A percentile compares a stretch with the other conserved stretches of the same genome.
These are phyloP conservation scores for Pholiota microspora DNA, from an alignment of 768 basidiomycete genomes.

Conservation along the genomic window DNA sequence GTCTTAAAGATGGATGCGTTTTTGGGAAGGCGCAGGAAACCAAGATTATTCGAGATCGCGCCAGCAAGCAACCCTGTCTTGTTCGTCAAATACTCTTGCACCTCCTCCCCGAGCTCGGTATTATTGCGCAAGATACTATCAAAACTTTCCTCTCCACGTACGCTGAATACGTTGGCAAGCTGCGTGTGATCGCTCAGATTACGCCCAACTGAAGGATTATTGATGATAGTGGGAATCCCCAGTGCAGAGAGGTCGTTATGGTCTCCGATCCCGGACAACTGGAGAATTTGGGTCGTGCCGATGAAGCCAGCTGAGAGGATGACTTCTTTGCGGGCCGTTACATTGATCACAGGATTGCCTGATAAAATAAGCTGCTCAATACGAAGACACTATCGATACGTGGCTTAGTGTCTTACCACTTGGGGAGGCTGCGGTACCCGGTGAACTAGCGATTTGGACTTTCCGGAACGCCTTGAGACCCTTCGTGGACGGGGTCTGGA, in stretches of 20 bases:
- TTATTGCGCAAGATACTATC: constrained; percentile 23
- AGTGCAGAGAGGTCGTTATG: constrained; percentile 27
- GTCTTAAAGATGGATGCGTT: constrained; percentile 23
- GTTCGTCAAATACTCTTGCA: constrained; percentile 24
- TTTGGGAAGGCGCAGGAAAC: constrained; percentile 25
- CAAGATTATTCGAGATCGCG: constrained; percentile 25
- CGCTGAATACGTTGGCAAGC: constrained; percentile 22
- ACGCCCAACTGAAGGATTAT: constrained; percentile 40
- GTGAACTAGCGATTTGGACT: constrained; percentile 14
- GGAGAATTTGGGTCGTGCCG: constrained; percentile 29
- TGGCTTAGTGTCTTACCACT: too few relatives aligned
- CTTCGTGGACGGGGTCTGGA: constrained; percentile 15
- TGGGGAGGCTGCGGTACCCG: background rate
- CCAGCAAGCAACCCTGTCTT: constrained; percentile 27
- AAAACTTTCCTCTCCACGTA: constrained; percentile 21
- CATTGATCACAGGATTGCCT: background rate
- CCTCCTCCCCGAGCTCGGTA: constrained; percentile 8
- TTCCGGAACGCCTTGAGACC: constrained; percentile 19
- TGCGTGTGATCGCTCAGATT: constrained; percentile 43
- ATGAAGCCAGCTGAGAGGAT: constrained; percentile 38
- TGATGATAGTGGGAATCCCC: constrained; percentile 34
- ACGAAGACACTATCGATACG: too few relatives aligned
- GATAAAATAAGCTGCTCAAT: too few relatives aligned
- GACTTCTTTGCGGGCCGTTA: constrained; percentile 29
- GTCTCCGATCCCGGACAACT: constrained; percentile 44